A percentile compares a stretch with the other conserved stretches of the same genome.
Evolutionary conservation across 805 yeast genomes (phyloP).

Genomic region (Metschnikowia lochheadii): DNA sequence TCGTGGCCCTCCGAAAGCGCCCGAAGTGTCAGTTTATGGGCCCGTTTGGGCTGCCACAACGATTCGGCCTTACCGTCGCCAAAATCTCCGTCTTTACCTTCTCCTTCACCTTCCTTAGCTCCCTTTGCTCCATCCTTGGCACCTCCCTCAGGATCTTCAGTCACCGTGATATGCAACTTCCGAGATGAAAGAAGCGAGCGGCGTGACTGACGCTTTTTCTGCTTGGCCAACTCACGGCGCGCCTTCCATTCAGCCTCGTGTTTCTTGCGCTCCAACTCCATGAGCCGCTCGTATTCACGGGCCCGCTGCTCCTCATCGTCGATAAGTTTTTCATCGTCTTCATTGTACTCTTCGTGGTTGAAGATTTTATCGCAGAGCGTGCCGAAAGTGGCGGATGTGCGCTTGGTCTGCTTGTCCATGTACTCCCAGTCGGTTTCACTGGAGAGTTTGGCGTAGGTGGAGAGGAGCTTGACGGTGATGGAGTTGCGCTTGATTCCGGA

Average conservation of each 20-base stretch:
- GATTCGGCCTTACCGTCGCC: slow-evolving; percentile 24
- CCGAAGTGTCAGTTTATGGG: slow-evolving; percentile 25
- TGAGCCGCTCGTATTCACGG: slow-evolving; percentile 43
- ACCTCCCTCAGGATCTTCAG: slow-evolving; percentile 25
- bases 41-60: slow-evolving; percentile 36
- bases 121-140: not conserved
- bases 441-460: slow-evolving; percentile 69
- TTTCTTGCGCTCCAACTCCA: slow-evolving; percentile 44
- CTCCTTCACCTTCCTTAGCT: slow-evolving; percentile 4
- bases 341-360: slow-evolving; percentile 55
- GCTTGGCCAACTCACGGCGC: slow-evolving; percentile 44
- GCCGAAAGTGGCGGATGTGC: slow-evolving; percentile 77
- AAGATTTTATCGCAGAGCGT: slow-evolving; percentile 72
- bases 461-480: slow-evolving; percentile 63
- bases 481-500: slow-evolving; percentile 60
- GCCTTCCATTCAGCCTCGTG: slow-evolving; percentile 52
- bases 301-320: slow-evolving; percentile 42
- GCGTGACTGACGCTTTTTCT: slow-evolving; percentile 39
- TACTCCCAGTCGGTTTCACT: slow-evolving; percentile 63
- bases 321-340: slow-evolving; percentile 45
- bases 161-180: slow-evolving; percentile 34
- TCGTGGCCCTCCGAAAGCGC: slow-evolving; percentile 32
- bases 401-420: slow-evolving; percentile 66
- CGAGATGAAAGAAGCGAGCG: slow-evolving; percentile 36
- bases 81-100: not conserved